Conservation (phyloP, 352 stramenopile species). For the Globisporangium cederbergense region DNA sequence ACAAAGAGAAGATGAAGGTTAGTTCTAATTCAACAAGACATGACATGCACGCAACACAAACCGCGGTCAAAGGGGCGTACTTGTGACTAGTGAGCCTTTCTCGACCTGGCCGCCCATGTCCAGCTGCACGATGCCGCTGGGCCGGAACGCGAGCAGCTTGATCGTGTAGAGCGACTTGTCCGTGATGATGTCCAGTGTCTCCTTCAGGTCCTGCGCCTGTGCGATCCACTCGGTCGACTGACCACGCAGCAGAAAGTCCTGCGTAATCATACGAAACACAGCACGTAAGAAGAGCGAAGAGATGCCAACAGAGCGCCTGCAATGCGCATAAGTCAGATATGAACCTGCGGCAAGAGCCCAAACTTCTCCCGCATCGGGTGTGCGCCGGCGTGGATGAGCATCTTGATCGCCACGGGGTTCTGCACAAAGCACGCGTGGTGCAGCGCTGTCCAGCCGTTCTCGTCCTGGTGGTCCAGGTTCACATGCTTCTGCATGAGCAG, state of each 20-base stretch:
- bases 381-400: constrained; percentile 71
- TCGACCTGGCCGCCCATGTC: constrained; percentile 83
- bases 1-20: too few species aligned
- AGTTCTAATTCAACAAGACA: background rate
- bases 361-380: constrained; percentile 67
- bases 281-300: too few species aligned
- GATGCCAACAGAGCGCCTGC: too few species aligned
- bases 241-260: constrained; percentile 68
- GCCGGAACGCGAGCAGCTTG: constrained; percentile 73
- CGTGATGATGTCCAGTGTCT: constrained; percentile 63
- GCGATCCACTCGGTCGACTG: constrained; percentile 67
- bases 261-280: background rate
- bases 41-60: background rate
- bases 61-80: constrained; percentile 28
- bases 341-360: constrained; percentile 67
- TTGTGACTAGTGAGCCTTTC: constrained; percentile 78
- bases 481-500: constrained; percentile 65
- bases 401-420: constrained; percentile 65
- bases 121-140: constrained; percentile 79
- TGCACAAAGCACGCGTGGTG: constrained; percentile 81
- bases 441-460: constrained; percentile 81
- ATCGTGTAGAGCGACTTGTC: constrained; percentile 63
- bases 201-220: constrained; percentile 72
- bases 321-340: background rate
- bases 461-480: constrained; percentile 79